A percentile compares a stretch with the other conserved stretches of the same genome.
Evolutionary conservation across 1,284 basidiomycete species (phyloP).

Genomic region (Ceratobasidium sp.): DNA sequence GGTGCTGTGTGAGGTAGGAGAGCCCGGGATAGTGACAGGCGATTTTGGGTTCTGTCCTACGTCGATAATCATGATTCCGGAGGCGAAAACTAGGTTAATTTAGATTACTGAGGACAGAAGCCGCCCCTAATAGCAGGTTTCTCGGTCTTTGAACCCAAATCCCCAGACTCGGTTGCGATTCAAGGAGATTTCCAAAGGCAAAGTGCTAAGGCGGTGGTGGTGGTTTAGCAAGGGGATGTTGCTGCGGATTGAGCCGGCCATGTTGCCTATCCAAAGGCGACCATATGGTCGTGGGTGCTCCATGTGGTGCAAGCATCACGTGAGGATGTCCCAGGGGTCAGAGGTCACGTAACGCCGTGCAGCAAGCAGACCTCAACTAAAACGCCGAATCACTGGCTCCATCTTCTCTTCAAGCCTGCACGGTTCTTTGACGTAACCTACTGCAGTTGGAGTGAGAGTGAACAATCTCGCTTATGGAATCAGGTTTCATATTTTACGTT

Average conservation of each 20-base stretch:
- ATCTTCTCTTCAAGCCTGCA: no score
- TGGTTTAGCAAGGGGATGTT: not conserved
- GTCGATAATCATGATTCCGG: constrained; percentile 18
- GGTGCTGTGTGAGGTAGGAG: not conserved
- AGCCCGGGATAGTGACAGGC: not conserved
- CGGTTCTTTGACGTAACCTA: no score
- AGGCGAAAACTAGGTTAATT: no score
- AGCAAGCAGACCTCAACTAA: no score
- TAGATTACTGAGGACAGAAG: not conserved
- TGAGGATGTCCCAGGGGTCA: no score
- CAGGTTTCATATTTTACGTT: no score
- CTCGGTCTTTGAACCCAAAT: not conserved
- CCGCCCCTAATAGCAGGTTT: not conserved
- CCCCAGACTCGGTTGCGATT: not conserved
- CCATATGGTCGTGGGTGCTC: not conserved
- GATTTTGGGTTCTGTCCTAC: constrained; percentile 9
- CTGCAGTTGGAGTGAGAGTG: no score
- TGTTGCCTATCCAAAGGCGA: not conserved
- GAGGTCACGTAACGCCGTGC: no score
- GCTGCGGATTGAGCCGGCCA: not conserved
- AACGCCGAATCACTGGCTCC: no score
- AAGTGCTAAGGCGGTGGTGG: constrained; percentile 8
- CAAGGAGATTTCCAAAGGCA: not conserved
- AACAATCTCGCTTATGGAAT: no score
- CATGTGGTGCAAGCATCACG: no score